phyloP scores from a whole-genome alignment of 2,329 filamentous ascomycete species.

The Trichoderma guizhouense region DNA sequence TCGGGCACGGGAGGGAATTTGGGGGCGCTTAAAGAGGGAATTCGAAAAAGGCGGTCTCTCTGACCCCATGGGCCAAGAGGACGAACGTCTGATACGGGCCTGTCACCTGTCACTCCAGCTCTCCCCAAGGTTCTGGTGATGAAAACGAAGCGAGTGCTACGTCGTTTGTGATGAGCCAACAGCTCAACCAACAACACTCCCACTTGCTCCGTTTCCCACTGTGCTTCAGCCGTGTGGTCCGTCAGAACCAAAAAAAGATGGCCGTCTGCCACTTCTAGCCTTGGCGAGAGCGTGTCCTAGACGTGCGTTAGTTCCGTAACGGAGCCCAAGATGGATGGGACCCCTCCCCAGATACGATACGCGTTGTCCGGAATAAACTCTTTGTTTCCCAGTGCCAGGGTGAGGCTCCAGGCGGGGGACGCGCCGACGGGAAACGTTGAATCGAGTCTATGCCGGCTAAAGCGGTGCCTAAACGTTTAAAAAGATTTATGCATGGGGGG shows the following conservation, averaged over 20 bases:
- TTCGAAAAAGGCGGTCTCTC: neutral
- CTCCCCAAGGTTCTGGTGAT: neutral
- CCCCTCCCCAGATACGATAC: neutral
- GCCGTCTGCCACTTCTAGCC: neutral
- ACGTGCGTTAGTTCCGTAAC: neutral
- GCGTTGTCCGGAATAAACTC: neutral
- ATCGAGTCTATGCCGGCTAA: neutral
- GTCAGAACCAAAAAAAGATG: neutral
- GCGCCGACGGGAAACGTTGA: neutral
- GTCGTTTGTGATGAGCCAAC: neutral
- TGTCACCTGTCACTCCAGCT: neutral
- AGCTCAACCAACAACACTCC: neutral
- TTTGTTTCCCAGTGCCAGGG: neutral
- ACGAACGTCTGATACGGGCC: neutral
- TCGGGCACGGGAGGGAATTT: neutral
- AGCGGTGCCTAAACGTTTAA: constrained; percentile 16
- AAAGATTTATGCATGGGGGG: neutral
- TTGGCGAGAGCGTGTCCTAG: neutral
- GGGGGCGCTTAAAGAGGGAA: neutral
- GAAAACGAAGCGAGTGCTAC: neutral
- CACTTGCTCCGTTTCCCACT: neutral
- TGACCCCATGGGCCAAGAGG: neutral
- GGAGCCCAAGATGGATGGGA: neutral
- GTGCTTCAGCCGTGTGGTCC: neutral
- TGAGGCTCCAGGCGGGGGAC: constrained; percentile 12